Conservation (phyloP, 2,329 filamentous ascomycete species). For the Hymenoscyphus occultus region DNA sequence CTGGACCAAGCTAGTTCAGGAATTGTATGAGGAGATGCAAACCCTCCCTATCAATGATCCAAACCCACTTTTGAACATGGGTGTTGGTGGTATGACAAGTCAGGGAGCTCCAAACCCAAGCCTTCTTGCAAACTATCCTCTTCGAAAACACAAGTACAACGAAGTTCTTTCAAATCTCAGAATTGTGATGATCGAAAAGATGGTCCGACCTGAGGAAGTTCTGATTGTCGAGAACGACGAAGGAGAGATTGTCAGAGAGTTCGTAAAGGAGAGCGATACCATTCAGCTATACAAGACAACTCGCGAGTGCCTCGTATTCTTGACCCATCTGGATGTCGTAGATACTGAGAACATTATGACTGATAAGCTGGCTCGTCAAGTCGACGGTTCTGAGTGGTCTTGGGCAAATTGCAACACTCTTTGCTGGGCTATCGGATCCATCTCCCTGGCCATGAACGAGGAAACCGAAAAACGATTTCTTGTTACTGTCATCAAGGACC, state of each 20-base stretch:
- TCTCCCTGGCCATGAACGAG: constrained; percentile 98
- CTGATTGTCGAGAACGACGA: constrained; percentile 99
- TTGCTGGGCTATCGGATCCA: constrained; percentile 98
- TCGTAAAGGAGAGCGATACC: constrained; percentile 98
- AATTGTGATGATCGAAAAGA: constrained; percentile 99
- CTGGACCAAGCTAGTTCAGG: constrained; percentile 97
- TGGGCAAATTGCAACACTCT: constrained; percentile 99
- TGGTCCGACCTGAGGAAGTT: constrained; percentile 97
- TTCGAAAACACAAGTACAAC: constrained; percentile 97
- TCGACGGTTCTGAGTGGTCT: constrained; percentile 95
- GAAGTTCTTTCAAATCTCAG: constrained; percentile 91
- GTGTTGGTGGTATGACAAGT: constrained; percentile 65
- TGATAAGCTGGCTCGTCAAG: constrained; percentile 91
- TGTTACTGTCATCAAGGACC: constrained; percentile 97
- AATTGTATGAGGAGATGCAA: constrained; percentile 99
- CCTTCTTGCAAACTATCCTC: constrained; percentile 82
- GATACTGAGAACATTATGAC: constrained; percentile 99
- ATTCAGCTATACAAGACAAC: constrained; percentile 99
- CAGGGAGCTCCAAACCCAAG: constrained; percentile 82
- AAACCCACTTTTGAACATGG: constrained; percentile 83
- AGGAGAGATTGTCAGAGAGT: constrained; percentile 97
- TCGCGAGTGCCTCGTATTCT: constrained; percentile 91
- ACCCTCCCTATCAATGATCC: constrained; percentile 88
- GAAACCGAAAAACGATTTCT: constrained; percentile 98
- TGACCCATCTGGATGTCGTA: constrained; percentile 94